Percentiles rank a stretch among this genome's conserved stretches.
Evolutionary conservation across 306 rosid species (phyloP).

Genomic region (Arachis hypogaea): DNA sequence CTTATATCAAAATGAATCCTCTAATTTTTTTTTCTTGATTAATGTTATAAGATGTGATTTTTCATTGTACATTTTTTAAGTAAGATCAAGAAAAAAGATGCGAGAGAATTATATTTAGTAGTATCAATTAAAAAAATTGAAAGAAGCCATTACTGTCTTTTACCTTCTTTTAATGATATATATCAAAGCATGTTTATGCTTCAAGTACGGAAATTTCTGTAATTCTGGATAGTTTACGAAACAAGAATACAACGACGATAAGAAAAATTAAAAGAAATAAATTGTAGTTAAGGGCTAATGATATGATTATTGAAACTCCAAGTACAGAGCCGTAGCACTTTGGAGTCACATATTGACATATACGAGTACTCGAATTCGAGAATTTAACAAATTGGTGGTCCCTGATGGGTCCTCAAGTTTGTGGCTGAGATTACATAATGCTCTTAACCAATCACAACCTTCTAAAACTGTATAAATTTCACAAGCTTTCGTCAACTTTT

Average conservation of each 20-base stretch:
- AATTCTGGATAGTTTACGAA: background rate
- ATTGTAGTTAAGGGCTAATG: slow-evolving; percentile 17
- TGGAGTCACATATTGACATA: slow-evolving; percentile 25
- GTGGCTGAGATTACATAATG: slow-evolving; percentile 47
- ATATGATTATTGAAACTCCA: slow-evolving; percentile 25
- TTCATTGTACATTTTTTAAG: too few species aligned
- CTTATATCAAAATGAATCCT: background rate
- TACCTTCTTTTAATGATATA: too few species aligned
- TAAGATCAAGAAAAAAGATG: too few species aligned
- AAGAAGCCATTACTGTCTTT: too few species aligned
- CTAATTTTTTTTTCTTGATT: too few species aligned
- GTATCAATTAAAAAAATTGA: too few species aligned
- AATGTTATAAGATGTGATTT: too few species aligned
- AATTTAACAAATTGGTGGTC: slow-evolving; percentile 41
- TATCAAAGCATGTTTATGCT: background rate
- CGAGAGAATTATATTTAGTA: too few species aligned
- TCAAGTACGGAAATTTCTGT: background rate
- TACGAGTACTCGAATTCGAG: slow-evolving; percentile 4
- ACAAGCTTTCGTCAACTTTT: slow-evolving; percentile 11
- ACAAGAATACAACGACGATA: background rate
- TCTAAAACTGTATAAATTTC: slow-evolving; percentile 5
- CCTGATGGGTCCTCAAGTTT: slow-evolving; percentile 38
- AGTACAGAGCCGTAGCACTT: slow-evolving; percentile 28
- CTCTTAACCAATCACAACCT: slow-evolving; percentile 33
- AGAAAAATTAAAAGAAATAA: background rate